Evolutionary conservation across 1,284 basidiomycete genomes (phyloP).

Genomic region (Boletus chippewaensis): DNA sequence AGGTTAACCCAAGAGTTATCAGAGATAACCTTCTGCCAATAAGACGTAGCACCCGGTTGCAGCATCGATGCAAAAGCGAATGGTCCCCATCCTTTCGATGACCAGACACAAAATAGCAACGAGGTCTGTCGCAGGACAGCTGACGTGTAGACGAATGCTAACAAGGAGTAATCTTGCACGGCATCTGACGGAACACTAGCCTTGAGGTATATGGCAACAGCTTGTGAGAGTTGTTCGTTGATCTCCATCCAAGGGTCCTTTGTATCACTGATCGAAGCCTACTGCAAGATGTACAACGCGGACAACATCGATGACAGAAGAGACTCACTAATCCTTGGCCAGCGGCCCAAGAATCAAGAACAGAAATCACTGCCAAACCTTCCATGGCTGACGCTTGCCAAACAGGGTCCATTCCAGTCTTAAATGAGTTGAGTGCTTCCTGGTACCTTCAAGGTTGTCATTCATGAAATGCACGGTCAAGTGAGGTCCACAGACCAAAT

Average conservation of each 20-base stretch:
- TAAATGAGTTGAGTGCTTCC: conserved; percentile 72
- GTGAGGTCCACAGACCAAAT: conserved; percentile 52
- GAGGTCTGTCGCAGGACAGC: conserved; percentile 63
- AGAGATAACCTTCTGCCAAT: conserved; percentile 42
- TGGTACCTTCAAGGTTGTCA: conserved; percentile 57
- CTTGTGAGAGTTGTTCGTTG: conserved; percentile 62
- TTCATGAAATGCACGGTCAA: conserved; percentile 20
- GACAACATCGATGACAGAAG: not conserved
- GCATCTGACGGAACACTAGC: conserved; percentile 48
- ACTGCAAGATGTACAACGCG: conserved; percentile 34
- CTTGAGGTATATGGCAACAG: conserved; percentile 55
- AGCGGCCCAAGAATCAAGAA: conserved; percentile 80
- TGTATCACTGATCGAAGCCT: conserved; percentile 41
- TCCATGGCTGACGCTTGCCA: conserved; percentile 88
- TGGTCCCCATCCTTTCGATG: conserved; percentile 80
- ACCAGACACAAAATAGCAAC: conserved; percentile 73
- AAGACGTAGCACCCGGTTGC: conserved; percentile 53
- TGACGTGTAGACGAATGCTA: conserved; percentile 60
- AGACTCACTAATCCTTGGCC: conserved; percentile 61
- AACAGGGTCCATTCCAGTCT: conserved; percentile 63
- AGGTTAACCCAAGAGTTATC: conserved; percentile 42
- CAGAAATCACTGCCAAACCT: conserved; percentile 67
- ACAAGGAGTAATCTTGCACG: conserved; percentile 51
- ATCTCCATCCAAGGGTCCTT: conserved; percentile 67
- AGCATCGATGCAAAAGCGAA: conserved; percentile 73